Conservation (phyloP, 1,139 yeast species). For the Taiozyma sp. region DNA sequence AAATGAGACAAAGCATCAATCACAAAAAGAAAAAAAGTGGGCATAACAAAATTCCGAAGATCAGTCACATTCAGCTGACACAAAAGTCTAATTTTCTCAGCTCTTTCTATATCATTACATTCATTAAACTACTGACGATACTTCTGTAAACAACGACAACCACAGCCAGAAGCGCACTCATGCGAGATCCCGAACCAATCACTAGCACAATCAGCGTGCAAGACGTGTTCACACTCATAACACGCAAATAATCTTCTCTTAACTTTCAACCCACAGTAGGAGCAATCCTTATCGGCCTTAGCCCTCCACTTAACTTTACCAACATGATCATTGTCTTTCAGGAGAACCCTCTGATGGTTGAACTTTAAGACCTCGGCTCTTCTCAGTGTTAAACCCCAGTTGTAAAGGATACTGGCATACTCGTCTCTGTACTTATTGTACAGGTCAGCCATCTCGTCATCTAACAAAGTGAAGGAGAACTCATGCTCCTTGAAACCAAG, state of each 20-base stretch:
- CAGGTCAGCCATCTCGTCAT: constrained; percentile 41
- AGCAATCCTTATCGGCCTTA: constrained; percentile 41
- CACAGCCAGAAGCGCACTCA: constrained; percentile 91
- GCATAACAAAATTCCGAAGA: too few species aligned
- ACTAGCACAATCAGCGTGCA: constrained; percentile 75
- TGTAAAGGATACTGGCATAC: constrained; percentile 74
- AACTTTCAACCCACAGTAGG: constrained; percentile 59
- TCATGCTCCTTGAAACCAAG: constrained; percentile 50
- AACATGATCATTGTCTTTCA: constrained; percentile 16
- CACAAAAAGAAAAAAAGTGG: too few species aligned
- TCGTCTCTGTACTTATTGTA: constrained; percentile 55
- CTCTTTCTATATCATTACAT: background rate
- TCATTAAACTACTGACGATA: background rate
- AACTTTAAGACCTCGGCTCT: constrained; percentile 76
- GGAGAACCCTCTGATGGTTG: constrained; percentile 38
- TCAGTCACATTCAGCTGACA: too few species aligned
- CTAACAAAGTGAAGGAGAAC: constrained; percentile 42
- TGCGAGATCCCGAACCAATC: constrained; percentile 69
- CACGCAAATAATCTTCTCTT: constrained; percentile 65
- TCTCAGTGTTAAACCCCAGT: constrained; percentile 81
- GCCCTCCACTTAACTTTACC: constrained; percentile 18
- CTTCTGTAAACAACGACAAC: constrained; percentile 59
- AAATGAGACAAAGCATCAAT: too few species aligned
- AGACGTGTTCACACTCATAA: constrained; percentile 68
- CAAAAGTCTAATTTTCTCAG: background rate